A percentile compares a stretch with the other conserved stretches of the same genome.
phyloP scores from a whole-genome alignment of 2,329 filamentous ascomycete genomes.

The Onygena corvina region DNA sequence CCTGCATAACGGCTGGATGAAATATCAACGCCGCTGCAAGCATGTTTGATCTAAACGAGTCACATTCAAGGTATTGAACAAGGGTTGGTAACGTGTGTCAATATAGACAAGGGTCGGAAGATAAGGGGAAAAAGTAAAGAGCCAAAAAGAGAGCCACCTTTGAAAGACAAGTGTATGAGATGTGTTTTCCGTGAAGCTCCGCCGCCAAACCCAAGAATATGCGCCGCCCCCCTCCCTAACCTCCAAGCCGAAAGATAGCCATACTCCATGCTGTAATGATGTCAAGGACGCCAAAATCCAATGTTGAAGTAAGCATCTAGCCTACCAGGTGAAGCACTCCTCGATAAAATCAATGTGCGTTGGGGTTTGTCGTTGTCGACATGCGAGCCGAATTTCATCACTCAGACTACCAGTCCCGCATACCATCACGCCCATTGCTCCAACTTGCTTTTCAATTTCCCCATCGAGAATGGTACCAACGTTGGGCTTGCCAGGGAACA shows the following conservation, averaged over 20 bases:
- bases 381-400: conserved; percentile 61
- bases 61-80: no score
- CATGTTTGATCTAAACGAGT: no score
- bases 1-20: background rate
- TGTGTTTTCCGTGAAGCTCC: background rate
- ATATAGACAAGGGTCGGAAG: no score
- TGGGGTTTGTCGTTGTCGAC: conserved; percentile 48
- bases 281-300: background rate
- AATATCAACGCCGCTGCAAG: no score
- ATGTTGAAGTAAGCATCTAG: background rate
- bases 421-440: conserved; percentile 77
- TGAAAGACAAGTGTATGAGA: background rate
- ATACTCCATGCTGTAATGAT: background rate
- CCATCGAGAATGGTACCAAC: conserved; percentile 64
- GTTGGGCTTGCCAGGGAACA: conserved; percentile 83
- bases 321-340: conserved; percentile 53
- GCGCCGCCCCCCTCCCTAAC: background rate
- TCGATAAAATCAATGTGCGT: conserved; percentile 63
- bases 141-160: background rate
- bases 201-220: background rate
- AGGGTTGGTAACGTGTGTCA: no score
- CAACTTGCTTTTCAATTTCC: conserved; percentile 70
- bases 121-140: no score
- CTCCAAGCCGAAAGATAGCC: background rate
- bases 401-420: conserved; percentile 64